Base-by-base conservation (phyloP, 169 alveolate species). In the Neospora caninum region DNA sequence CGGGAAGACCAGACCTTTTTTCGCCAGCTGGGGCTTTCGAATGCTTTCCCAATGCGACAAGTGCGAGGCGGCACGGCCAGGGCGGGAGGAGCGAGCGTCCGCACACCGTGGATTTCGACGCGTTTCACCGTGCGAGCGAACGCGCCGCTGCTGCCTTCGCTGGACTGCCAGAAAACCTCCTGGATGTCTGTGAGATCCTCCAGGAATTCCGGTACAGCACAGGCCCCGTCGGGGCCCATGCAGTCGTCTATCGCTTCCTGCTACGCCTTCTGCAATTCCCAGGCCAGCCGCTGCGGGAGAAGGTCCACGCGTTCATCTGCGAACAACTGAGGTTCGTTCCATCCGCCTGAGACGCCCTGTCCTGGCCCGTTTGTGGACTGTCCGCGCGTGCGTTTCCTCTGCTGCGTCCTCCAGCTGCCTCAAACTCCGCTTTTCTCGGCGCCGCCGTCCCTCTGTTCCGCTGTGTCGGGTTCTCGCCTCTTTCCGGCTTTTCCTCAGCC, bases 231-330 rank as follows among this genome's bases (percentile, higher is more conserved):
- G 89, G 84, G 18, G 89, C 73, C 54, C 94, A 91, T 45, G 94
- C 94, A n/a, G 89, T 91, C 13, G 88, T 91, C 43, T 91, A 69
- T 53, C 49, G 94, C 7, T 91, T 91, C 58, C 42, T 91, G 54
- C 64, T 91, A 2, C 49, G 94, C 36, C 83, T 82, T 31, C 53
- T 73, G 31, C 80, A 43, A 34, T 69, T n/a, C 20, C 89, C 94
- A 31, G 31, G 89, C 41, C 94, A 73, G 38, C 83, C 67, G n/a
- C 34, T 43, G 6, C 41, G 89, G 54, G 80, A 78, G 25, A 80
- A 91, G 38, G 78, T 91, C 53, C 94, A 91, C 43, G 88, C 80
- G 0, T 91, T 91, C 54, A 80, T 91, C 80, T 91, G 94, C 82
- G 94, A 91, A 58, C 73, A 91, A 70, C 94, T 91, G 67, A 73